A percentile compares a stretch with the other conserved stretches of the same genome.
Evolutionary conservation across 352 stramenopile genomes (phyloP).

Genomic region (Phytophthora idaei): DNA sequence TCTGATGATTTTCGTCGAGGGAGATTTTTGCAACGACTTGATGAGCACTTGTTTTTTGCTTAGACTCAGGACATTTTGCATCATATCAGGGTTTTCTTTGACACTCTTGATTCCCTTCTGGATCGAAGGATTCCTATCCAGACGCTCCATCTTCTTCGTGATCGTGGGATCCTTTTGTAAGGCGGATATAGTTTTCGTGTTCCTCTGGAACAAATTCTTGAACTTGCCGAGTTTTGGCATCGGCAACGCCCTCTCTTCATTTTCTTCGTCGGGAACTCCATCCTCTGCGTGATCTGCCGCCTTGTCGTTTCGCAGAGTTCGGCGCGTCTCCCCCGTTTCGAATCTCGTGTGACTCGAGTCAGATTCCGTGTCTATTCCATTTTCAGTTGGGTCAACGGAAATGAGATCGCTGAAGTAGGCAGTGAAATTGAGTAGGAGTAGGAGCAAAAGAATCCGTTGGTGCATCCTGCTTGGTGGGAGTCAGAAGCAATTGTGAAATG

Average conservation of each 20-base stretch:
- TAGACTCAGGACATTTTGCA: not conserved
- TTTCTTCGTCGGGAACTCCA: not conserved
- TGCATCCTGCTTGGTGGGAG: not conserved
- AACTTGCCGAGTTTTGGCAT: no score
- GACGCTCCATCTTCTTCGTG: not conserved
- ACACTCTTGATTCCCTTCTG: not conserved
- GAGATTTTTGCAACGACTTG: not conserved
- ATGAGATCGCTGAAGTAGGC: not conserved
- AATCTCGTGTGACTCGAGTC: not conserved
- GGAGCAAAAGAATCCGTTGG: not conserved
- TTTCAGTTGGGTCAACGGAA: not conserved
- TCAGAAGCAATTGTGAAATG: not conserved
- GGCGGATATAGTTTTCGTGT: no score
- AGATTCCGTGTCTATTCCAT: not conserved
- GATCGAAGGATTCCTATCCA: not conserved
- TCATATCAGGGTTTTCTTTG: conserved; percentile 1
- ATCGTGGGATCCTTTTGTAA: no score
- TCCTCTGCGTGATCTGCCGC: not conserved
- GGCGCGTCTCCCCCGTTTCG: no score
- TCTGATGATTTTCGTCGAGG: not conserved
- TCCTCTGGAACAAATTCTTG: no score
- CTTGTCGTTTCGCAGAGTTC: not conserved
- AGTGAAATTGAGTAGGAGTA: not conserved
- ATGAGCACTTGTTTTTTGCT: not conserved
- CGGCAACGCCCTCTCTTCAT: not conserved